Evolutionary conservation across 225 moss, liverwort and hornwort genomes (phyloP).

Genomic region (Marchantia polymorpha): DNA sequence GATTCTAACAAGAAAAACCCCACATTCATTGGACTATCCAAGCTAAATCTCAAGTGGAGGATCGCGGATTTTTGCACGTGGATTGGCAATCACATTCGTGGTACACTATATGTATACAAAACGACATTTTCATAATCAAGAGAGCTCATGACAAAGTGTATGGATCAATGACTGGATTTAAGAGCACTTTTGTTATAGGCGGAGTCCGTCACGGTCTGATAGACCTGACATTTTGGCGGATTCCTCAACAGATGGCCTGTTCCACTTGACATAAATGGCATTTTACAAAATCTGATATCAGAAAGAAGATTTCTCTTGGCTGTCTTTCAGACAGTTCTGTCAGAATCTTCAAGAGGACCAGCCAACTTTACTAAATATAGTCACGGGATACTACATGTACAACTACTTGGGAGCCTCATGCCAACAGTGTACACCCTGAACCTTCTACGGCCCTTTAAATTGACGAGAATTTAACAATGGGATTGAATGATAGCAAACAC

Average conservation of each 20-base stretch:
- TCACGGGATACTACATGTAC: constrained; percentile 19
- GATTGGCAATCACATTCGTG: no score
- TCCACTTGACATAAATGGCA: background rate
- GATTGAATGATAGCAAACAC: background rate
- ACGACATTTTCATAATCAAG: no score
- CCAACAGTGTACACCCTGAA: constrained; percentile 20
- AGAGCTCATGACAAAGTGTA: no score
- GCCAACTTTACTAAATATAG: constrained; percentile 5
- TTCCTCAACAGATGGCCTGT: background rate
- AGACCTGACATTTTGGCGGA: background rate
- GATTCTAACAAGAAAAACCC: no score
- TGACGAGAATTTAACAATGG: constrained; percentile 10
- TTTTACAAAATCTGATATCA: background rate
- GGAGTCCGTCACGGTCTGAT: no score
- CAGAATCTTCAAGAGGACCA: background rate
- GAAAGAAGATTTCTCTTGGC: background rate
- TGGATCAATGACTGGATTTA: no score
- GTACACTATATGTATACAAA: no score
- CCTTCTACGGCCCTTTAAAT: background rate
- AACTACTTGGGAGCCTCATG: constrained; percentile 14
- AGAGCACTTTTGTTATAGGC: no score
- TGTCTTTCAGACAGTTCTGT: background rate
- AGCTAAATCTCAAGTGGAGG: no score
- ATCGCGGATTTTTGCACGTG: no score
- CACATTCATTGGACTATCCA: no score